Base-by-base conservation (phyloP, 306 rosid genomes). In the Trifolium repens region DNA sequence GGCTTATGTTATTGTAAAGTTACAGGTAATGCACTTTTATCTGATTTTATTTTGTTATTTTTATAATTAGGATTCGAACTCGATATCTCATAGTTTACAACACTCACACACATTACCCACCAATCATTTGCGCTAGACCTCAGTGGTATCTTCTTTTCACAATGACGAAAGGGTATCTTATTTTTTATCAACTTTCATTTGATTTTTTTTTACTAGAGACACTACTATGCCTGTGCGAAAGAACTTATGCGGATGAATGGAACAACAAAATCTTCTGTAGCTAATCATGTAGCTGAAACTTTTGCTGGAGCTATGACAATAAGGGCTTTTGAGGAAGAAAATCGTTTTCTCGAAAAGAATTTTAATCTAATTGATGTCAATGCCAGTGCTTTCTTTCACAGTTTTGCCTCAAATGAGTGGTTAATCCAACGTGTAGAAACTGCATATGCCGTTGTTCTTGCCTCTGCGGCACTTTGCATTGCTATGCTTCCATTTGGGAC, bases 401-500 rank as follows among this genome's bases (percentile, higher is more conserved):
- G 62, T 53, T 88, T 88, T 67, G 63, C 91, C 1, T 83, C 91
- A 60, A 87, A 84, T 55, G 96, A 90, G 73, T 88, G 96, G 96
- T 61, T 90, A 76, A 82, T 87, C 52, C 89, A 78, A 57, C 77
- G 93, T 17, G 55, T 88, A 82, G 96, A 91, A 82, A 64, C 68
- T 47, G 46, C 79, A 17, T 71, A 88, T 7, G 93, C 91, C 4
- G 30, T 67, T 63, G 85, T 91, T 66, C 88, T 91, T 70, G 76
- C 91, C n/a, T 80, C 89, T 0, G 79, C 84, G 2, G 87, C 90
- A 17, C 86, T 91, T 54, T 87, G 86, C 80, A 87, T 87, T 80
- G 87, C 78, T 32, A 40, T 91, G 77, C 93, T 90, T 85, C 93
- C 96, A 26, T 79, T 73, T 5, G 89, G 85, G 43, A 88, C 90